A percentile compares a stretch with the other conserved stretches of the same genome.
Evolutionary conservation across 2,329 filamentous ascomycete genomes (phyloP).

Genomic region (Xylariaceae sp.): DNA sequence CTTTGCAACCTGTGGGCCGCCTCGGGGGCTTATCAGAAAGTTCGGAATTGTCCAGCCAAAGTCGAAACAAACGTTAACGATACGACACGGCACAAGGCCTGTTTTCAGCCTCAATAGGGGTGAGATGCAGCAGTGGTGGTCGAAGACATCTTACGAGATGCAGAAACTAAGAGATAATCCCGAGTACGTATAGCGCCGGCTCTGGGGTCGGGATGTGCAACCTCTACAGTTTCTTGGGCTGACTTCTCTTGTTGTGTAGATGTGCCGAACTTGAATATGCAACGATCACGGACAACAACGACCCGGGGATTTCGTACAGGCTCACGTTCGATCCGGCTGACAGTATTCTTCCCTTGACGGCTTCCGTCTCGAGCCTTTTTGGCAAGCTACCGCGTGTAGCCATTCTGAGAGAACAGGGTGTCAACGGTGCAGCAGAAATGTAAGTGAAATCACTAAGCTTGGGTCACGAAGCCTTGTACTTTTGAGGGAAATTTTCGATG

Average conservation of each 20-base stretch:
- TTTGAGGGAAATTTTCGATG: too few species aligned
- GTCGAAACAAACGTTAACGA: slow-evolving; percentile 66
- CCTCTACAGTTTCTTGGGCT: not conserved
- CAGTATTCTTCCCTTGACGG: slow-evolving; percentile 60
- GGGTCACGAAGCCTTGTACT: too few species aligned
- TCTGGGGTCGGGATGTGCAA: not conserved
- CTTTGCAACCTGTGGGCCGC: slow-evolving; percentile 84
- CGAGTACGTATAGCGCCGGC: slow-evolving; percentile 22
- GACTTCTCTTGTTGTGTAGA: not conserved
- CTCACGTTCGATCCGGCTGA: slow-evolving; percentile 75
- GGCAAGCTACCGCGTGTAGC: slow-evolving; percentile 65
- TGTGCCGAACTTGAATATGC: slow-evolving; percentile 81
- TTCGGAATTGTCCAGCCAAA: slow-evolving; percentile 68
- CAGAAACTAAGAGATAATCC: slow-evolving; percentile 87
- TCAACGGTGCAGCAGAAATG: slow-evolving; percentile 96
- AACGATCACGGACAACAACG: slow-evolving; percentile 63
- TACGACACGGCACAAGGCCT: slow-evolving; percentile 62
- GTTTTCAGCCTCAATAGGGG: slow-evolving; percentile 63
- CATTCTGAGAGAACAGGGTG: slow-evolving; percentile 89
- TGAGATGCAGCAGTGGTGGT: slow-evolving; percentile 81
- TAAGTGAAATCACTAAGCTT: too few species aligned
- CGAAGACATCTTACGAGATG: slow-evolving; percentile 82
- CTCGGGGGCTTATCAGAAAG: slow-evolving; percentile 71
- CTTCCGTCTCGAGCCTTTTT: slow-evolving; percentile 20
- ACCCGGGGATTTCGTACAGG: slow-evolving; percentile 80